Evolutionary conservation across 2,329 filamentous ascomycete genomes (phyloP).

Genomic region (Fusarium nematophilum): DNA sequence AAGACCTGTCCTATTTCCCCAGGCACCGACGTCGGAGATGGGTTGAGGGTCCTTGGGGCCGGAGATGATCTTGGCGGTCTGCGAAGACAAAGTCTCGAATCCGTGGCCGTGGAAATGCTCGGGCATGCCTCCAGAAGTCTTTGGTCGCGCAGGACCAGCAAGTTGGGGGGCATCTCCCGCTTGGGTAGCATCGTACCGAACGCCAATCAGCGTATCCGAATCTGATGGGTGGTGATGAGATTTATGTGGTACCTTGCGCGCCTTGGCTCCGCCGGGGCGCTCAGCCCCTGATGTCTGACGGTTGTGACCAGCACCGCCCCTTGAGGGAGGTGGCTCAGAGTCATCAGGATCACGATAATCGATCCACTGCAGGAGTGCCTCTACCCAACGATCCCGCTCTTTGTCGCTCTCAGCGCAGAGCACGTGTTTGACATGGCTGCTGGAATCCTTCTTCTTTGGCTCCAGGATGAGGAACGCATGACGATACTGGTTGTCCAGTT

Average conservation of each 20-base stretch:
- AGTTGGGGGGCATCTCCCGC: slow-evolving; percentile 63
- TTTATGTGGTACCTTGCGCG: slow-evolving; percentile 50
- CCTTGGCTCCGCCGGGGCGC: slow-evolving; percentile 32
- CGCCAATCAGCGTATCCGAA: slow-evolving; percentile 64
- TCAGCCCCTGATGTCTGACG: slow-evolving; percentile 52
- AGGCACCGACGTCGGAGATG: slow-evolving; percentile 84
- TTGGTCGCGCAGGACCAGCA: slow-evolving; percentile 50
- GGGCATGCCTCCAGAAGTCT: slow-evolving; percentile 49
- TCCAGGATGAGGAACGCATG: slow-evolving; percentile 96
- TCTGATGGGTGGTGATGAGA: slow-evolving; percentile 52
- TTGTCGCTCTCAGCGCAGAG: slow-evolving; percentile 94
- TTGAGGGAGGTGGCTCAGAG: slow-evolving; percentile 45
- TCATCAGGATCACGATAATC: slow-evolving; percentile 76
- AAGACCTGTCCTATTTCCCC: slow-evolving; percentile 81
- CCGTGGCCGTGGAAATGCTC: slow-evolving; percentile 50
- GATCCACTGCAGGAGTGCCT: slow-evolving; percentile 88
- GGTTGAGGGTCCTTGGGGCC: slow-evolving; percentile 84
- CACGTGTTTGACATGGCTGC: slow-evolving; percentile 89
- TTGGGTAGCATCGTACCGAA: slow-evolving; percentile 68
- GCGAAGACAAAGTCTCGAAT: slow-evolving; percentile 52
- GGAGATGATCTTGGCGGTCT: slow-evolving; percentile 73
- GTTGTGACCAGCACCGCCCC: slow-evolving; percentile 50
- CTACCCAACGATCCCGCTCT: slow-evolving; percentile 95
- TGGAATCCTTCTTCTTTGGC: slow-evolving; percentile 95
- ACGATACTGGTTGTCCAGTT: slow-evolving; percentile 91